These are phyloP conservation scores for Rhodotorula sp. DNA, from an alignment of 1,284 basidiomycete species.

Conservation along the genomic window DNA sequence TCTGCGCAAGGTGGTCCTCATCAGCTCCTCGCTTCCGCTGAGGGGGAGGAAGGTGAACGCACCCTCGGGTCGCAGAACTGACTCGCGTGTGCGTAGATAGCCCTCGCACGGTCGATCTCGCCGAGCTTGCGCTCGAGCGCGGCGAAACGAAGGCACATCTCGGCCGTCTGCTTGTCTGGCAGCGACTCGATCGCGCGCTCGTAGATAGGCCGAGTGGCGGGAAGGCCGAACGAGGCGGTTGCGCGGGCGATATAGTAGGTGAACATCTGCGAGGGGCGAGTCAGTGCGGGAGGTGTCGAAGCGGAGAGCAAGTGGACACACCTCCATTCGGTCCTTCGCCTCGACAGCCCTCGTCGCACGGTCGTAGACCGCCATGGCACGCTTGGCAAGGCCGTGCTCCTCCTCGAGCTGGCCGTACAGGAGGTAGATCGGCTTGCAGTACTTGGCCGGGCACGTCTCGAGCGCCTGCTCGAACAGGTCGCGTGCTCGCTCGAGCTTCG, in stretches of 20 bases:
- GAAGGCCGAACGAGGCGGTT: constrained; percentile 89
- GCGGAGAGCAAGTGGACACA: constrained; percentile 50
- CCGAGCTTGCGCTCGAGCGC: constrained; percentile 95
- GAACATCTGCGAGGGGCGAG: constrained; percentile 69
- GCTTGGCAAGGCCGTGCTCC: constrained; percentile 89
- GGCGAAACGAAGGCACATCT: constrained; percentile 96
- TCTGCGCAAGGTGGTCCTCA: constrained; percentile 2
- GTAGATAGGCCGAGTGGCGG: constrained; percentile 95
- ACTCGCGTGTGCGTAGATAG: constrained; percentile 93
- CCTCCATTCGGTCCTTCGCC: constrained; percentile 91
- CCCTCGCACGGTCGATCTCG: constrained; percentile 94
- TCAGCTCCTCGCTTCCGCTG: constrained; percentile 7
- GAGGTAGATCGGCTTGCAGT: constrained; percentile 89
- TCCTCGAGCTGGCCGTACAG: constrained; percentile 96
- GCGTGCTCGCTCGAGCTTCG: constrained; percentile 88
- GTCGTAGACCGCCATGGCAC: constrained; percentile 94
- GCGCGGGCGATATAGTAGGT: constrained; percentile 97
- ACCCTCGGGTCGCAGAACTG: constrained; percentile 97
- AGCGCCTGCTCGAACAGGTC: constrained; percentile 98
- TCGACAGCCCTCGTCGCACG: constrained; percentile 82
- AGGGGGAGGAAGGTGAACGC: constrained; percentile 21
- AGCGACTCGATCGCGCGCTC: constrained; percentile 91
- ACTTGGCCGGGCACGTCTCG: constrained; percentile 91
- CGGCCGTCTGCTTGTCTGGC: constrained; percentile 90
- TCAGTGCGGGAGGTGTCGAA: not conserved